Evolutionary conservation across 2,329 filamentous ascomycete species (phyloP), one percentile per base, ranked within the genome.

Genomic region (Pseudocercospora eumusae): DNA sequence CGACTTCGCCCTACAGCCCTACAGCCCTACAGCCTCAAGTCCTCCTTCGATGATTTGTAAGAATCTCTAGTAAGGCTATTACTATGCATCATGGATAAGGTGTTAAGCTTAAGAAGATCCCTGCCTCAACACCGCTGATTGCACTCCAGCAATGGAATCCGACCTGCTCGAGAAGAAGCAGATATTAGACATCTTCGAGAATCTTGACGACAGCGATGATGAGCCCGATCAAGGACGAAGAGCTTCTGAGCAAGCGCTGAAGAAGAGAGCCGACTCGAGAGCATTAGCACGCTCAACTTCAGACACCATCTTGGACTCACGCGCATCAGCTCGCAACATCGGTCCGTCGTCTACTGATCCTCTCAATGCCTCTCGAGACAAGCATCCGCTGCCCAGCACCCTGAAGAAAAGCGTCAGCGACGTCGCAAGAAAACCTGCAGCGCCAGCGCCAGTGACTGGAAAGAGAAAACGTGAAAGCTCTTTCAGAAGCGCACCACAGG

Each of bases 401-500:
- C 57, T 68, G 21, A 57, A 60, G 21, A 64, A 69, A 40, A 65
- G 64, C 5, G 64, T 67, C 9, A 65, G 62, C 9, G 68, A 68
- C 25, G 50, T 68, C 20, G 31, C 65, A 52, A 53, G 62, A n/a
- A 28, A 60, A 6, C 62, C 65, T 7, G 56, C 66, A 8, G 60
- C 59, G 10, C 60, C 65, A 2, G 59, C 52, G 11, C 52, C 62
- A 7, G 36, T 58, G 18, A 63, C 57, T 21, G 70, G 68, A 11
- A 74, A 74, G 62, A 64, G 72, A 44, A 75, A 73, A 54, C 69
- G 71, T 40, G 67, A 71, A 21, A 60, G 54, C 20, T 57, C 60
- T 18, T 56, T 64, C 3, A 68, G 69, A 65, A 59, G 18, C 7
- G 65, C 71, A 13, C 67, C 71, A 8, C 67, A 69, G 33, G 63